Evolutionary conservation across 1,139 yeast genomes (phyloP), one percentile per base, ranked within the genome.

Genomic region (Debaryomycetaceae sp.): DNA sequence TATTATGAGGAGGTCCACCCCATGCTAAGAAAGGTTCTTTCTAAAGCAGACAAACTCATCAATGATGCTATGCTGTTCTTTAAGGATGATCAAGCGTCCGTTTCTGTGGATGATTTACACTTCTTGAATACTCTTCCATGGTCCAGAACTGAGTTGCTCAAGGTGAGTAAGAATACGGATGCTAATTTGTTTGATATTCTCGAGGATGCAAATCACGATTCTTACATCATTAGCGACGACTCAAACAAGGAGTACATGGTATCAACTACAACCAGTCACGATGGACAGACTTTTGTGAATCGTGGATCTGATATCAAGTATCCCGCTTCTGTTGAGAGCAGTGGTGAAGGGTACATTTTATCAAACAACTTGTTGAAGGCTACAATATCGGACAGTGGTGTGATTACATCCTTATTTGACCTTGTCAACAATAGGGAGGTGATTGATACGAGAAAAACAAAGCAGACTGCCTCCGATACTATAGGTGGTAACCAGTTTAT

Each of bases 1-100:
- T 93, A 93, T 63, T 80, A 80, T 48, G 90, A 89, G 50, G 98
- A 93, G 59, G 97, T 91, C n/a, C 79, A 83, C 58, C 90, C 90
- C 24, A 83, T 87, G 79, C 76, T 90, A 57, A 72, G 70, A 4
- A 68, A 73, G 23, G 85, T 85, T 23, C 71, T 85, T 50, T 63
- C 69, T 34, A 69, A 70, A 17, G 83, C 86, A 35, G 75, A 78
- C 39, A 56, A 69, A 20, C 69, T 91, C 56, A 75, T 81, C 24
- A 57, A 68, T 2, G 68, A 75, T 2, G 87, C 89, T 0, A 61
- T 87, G 40, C 49, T 51, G 13, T 43, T 49, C 30, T 42, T 54
- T 33, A 50, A 47, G 8, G 50, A 46, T 57, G 53, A 45, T 6
- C 50, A 45, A 42, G 31, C 11, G 31, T 7, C 31, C 3, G 52